Percentiles rank a stretch among this genome's conserved stretches.
phyloP scores from a whole-genome alignment of 192 early-diverging fungal species.

The Mortierella hygrophila region DNA sequence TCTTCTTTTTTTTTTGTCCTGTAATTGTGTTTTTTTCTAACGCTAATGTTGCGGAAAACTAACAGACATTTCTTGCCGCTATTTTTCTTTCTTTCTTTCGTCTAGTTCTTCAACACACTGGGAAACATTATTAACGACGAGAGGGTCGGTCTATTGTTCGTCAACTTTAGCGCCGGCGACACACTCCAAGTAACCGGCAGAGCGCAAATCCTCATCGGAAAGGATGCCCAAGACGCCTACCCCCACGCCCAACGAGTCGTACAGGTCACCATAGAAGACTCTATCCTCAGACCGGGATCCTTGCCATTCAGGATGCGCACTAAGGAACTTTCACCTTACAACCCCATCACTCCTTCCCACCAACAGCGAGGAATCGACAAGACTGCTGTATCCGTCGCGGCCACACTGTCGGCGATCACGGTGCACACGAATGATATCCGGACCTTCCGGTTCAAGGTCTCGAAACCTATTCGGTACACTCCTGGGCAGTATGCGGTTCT shows the following conservation, averaged over 20 bases:
- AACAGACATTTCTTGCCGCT: neutral
- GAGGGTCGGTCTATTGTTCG: conserved; percentile 27
- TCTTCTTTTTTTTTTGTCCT: neutral
- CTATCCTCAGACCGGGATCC: neutral
- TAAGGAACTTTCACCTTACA: conserved; percentile 47
- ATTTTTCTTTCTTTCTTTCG: neutral
- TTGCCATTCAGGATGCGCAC: conserved; percentile 35
- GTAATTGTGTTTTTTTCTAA: neutral
- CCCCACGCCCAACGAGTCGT: conserved; percentile 34
- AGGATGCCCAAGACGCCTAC: conserved; percentile 22
- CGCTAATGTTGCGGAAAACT: too few relatives aligned
- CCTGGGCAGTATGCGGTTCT: conserved; percentile 50
- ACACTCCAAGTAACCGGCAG: conserved; percentile 36
- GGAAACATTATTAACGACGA: conserved; percentile 40
- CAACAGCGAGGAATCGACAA: neutral
- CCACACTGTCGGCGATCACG: conserved; percentile 19
- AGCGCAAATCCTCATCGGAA: conserved; percentile 31
- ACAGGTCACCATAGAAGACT: conserved; percentile 19
- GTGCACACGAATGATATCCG: conserved; percentile 21
- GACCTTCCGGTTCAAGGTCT: conserved; percentile 26
- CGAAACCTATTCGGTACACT: conserved; percentile 2
- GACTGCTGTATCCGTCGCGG: neutral
- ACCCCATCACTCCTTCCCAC: conserved; percentile 12
- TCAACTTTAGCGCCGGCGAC: conserved; percentile 37
- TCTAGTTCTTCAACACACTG: conserved; percentile 50